Conservation (phyloP, 2,329 filamentous ascomycete genomes). For the Hymenoscyphus albidus region DNA sequence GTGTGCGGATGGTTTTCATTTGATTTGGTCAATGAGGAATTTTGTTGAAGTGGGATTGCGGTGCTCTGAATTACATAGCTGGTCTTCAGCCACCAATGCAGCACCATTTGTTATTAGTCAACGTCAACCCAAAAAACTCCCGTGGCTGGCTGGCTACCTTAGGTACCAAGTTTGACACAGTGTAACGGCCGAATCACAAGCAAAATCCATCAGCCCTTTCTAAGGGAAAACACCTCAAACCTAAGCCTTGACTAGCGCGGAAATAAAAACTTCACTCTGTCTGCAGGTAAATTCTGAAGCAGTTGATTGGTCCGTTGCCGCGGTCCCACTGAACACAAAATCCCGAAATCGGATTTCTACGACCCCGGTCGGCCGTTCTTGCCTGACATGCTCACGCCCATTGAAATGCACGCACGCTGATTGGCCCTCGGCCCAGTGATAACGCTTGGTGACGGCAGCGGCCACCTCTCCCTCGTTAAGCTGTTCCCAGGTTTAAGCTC, state of each 20-base stretch:
- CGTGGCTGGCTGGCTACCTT: too few species aligned
- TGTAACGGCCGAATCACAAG: constrained; percentile 1
- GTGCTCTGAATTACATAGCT: too few species aligned
- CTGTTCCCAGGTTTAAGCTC: constrained; percentile 12
- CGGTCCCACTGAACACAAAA: not conserved
- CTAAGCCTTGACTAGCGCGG: not conserved
- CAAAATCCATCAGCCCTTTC: not conserved
- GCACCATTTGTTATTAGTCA: too few species aligned
- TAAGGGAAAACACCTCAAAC: not conserved
- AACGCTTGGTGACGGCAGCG: constrained; percentile 1
- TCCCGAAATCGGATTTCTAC: not conserved
- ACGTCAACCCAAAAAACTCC: too few species aligned
- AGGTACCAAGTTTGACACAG: not conserved
- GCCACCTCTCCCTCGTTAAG: constrained; percentile 1
- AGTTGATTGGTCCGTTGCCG: not conserved
- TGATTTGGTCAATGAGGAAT: too few species aligned
- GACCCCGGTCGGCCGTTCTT: not conserved
- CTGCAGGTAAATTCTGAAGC: not conserved
- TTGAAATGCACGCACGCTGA: not conserved
- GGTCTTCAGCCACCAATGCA: too few species aligned
- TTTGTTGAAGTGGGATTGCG: too few species aligned
- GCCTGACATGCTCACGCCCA: not conserved
- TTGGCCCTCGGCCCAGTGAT: not conserved
- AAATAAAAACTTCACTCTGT: constrained; percentile 4
- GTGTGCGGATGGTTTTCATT: too few species aligned